Conservation (phyloP, 176 grass and related monocot species). For the Pontederia crassipes region DNA sequence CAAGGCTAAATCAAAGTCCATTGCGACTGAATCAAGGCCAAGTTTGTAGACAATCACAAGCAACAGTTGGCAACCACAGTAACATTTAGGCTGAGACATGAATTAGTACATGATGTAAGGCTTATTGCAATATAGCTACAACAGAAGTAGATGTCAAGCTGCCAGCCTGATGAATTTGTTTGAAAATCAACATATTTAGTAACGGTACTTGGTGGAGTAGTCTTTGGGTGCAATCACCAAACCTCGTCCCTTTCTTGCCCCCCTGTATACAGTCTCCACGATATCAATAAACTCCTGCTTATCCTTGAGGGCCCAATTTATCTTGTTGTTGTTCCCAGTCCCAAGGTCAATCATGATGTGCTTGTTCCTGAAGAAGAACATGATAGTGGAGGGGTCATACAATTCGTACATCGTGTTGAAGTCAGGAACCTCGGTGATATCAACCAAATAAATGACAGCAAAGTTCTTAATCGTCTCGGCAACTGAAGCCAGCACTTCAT, state of each 20-base stretch:
- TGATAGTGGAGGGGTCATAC: constrained; percentile 75
- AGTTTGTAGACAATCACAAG: too few species aligned
- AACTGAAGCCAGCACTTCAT: constrained; percentile 62
- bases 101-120: too few species aligned
- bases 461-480: constrained; percentile 95
- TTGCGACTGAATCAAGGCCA: too few species aligned
- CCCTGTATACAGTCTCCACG: constrained; percentile 84
- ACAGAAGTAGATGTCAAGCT: too few species aligned
- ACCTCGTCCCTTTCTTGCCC: constrained; percentile 70
- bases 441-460: constrained; percentile 66
- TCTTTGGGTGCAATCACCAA: constrained; percentile 84
- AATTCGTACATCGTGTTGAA: constrained; percentile 96
- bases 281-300: constrained; percentile 94
- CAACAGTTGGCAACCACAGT: too few species aligned
- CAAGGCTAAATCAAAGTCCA: too few species aligned
- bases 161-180: too few species aligned
- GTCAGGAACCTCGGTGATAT: constrained; percentile 76
- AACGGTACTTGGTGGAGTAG: constrained; percentile 87
- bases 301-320: constrained; percentile 90
- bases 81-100: too few species aligned
- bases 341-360: constrained; percentile 98
- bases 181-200: constrained; percentile 19
- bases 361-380: constrained; percentile 99
- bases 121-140: neutral
- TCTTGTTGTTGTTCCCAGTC: constrained; percentile 96